Percentiles rank a stretch among this genome's conserved stretches.
These are phyloP conservation scores for Aspergillus aculeatus DNA, from an alignment of 2,329 filamentous ascomycete genomes.

Conservation along the genomic window DNA sequence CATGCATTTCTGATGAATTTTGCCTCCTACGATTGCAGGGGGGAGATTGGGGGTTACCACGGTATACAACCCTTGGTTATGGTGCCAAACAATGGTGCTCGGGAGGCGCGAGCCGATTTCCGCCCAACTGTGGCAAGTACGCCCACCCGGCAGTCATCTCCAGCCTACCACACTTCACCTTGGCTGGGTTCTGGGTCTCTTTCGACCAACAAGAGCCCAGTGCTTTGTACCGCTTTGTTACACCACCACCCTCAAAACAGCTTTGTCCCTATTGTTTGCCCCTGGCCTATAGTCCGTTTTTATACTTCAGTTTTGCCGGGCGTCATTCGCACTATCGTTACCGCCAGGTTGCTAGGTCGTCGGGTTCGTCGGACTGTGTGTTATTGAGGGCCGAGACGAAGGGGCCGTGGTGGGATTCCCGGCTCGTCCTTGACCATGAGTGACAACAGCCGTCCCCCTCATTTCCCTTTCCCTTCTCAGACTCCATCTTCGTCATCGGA, in stretches of 20 bases:
- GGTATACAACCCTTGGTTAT: neutral
- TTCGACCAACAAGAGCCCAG: slow-evolving; percentile 5
- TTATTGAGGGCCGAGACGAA: slow-evolving; percentile 11
- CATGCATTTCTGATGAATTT: neutral
- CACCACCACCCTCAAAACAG: neutral
- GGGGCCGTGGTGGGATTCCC: slow-evolving; percentile 9
- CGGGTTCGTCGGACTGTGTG: slow-evolving; percentile 1
- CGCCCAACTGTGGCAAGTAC: slow-evolving; percentile 9
- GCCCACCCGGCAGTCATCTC: slow-evolving; percentile 16
- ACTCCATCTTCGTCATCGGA: slow-evolving; percentile 18
- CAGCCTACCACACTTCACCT: slow-evolving; percentile 19
- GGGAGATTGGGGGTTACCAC: neutral
- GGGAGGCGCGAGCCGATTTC: slow-evolving; percentile 10
- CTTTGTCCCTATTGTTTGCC: slow-evolving; percentile 7
- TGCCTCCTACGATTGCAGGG: neutral
- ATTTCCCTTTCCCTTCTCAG: slow-evolving; percentile 16
- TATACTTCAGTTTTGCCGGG: neutral
- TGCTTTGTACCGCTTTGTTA: neutral
- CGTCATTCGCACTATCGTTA: neutral
- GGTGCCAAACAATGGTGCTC: neutral
- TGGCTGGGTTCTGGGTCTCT: slow-evolving; percentile 4
- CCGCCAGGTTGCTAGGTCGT: neutral
- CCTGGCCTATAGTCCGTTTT: slow-evolving; percentile 6
- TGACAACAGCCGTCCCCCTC: slow-evolving; percentile 20
- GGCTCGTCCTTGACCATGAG: slow-evolving; percentile 20